Evolutionary conservation across 176 grass and related monocot species (phyloP), one percentile per base, ranked within the genome.

Genomic region (Aegilops bicornis): DNA sequence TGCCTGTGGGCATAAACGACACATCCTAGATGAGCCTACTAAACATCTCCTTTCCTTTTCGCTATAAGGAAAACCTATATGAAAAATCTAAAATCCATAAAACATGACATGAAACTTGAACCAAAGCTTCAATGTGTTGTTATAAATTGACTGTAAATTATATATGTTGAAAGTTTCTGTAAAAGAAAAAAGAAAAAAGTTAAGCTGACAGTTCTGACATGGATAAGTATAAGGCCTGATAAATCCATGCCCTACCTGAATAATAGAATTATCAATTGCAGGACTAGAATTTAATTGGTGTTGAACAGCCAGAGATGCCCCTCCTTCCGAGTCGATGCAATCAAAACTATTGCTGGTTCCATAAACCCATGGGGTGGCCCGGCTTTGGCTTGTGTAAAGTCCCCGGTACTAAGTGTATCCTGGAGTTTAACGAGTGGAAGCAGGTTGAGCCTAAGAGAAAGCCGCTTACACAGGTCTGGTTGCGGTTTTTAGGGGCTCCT

Each of bases 331-430:
- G 40, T 48, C 37, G 17, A 48, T 61, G 65, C 52, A 82, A 66
- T 87, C 86, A 79, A 80, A 71, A 78, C 20, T 82, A 79, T 32
- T 59, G 63, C 45, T n/a, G n/a, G n/a, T n/a, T n/a, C n/a, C n/a
- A n/a, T n/a, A n/a, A n/a, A n/a, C n/a, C n/a, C n/a, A n/a, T n/a
- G n/a, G n/a, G n/a, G n/a, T n/a, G n/a, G n/a, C n/a, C n/a, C n/a
- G n/a, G n/a, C n/a, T n/a, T n/a, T n/a, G n/a, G n/a, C n/a, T n/a
- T n/a, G n/a, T n/a, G n/a, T n/a, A n/a, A n/a, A n/a, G n/a, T n/a
- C n/a, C n/a, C n/a, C n/a, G n/a, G n/a, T n/a, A n/a, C n/a, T n/a
- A n/a, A n/a, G n/a, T n/a, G n/a, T n/a, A n/a, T n/a, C n/a, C n/a
- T n/a, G n/a, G n/a, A n/a, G n/a, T n/a, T n/a, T n/a, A n/a, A n/a